Conservation (phyloP, 129 eudicot genomes). For the Rutidosis leptorrhynchoides region DNA sequence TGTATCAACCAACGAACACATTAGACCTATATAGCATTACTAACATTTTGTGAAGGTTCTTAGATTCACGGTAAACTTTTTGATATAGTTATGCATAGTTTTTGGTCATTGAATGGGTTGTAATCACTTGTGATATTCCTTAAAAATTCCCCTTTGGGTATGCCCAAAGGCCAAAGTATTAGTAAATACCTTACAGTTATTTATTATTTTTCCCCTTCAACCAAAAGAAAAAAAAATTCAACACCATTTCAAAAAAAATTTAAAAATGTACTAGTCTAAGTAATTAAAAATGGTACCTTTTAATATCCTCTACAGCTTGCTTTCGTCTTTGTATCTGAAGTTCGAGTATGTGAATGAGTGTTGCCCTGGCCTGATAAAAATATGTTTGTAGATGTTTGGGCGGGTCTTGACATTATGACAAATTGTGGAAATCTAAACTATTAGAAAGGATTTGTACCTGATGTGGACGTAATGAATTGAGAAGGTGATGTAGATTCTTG, state of each 20-base stretch:
- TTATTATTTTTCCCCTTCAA: too few relatives aligned
- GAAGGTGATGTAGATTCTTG: slow-evolving; percentile 87
- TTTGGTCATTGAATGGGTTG: too few relatives aligned
- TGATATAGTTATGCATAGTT: too few relatives aligned
- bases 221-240: neutral
- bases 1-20: too few relatives aligned
- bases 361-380: slow-evolving; percentile 70
- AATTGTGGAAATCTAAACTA: neutral
- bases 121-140: too few relatives aligned
- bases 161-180: too few relatives aligned
- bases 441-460: slow-evolving; percentile 42
- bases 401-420: neutral
- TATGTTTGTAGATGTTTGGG: neutral
- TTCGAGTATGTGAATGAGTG: slow-evolving; percentile 83
- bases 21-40: too few relatives aligned
- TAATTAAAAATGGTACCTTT: too few relatives aligned
- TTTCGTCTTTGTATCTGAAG: slow-evolving; percentile 83
- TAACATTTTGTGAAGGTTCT: too few relatives aligned
- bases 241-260: neutral
- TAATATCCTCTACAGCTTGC: slow-evolving; percentile 92
- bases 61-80: too few relatives aligned
- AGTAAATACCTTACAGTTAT: too few relatives aligned
- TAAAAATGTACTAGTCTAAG: neutral
- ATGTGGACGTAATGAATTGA: slow-evolving; percentile 85
- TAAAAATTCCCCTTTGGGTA: too few relatives aligned